Conservation (phyloP, 352 stramenopile genomes). For the Nothophytophthora sp. region DNA sequence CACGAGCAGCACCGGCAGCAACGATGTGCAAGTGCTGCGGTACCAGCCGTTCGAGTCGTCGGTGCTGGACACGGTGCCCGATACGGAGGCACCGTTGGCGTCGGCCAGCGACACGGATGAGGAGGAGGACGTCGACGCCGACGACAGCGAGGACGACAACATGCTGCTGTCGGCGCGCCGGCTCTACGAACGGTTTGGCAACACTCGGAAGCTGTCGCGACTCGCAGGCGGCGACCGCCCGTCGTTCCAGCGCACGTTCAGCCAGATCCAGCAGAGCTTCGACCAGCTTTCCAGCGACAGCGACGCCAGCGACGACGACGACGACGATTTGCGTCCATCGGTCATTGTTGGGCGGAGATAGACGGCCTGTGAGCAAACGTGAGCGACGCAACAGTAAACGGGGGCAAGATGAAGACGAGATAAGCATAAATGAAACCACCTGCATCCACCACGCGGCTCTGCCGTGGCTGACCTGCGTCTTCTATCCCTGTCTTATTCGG, state of each 20-base stretch:
- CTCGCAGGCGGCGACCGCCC: slow-evolving; percentile 37
- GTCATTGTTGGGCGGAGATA: too few species aligned
- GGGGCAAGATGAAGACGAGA: too few species aligned
- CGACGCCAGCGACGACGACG: slow-evolving; percentile 21
- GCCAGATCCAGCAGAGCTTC: slow-evolving; percentile 62
- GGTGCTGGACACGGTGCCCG: slow-evolving; percentile 22
- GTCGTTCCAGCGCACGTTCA: slow-evolving; percentile 55
- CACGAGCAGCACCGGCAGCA: slow-evolving; percentile 18
- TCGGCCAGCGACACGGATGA: slow-evolving; percentile 11
- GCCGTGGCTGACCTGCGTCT: too few species aligned
- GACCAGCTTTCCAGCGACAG: slow-evolving; percentile 60
- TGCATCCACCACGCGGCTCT: too few species aligned
- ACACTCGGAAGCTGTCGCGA: slow-evolving; percentile 46
- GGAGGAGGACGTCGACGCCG: too few species aligned
- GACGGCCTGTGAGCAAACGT: too few species aligned
- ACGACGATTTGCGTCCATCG: too few species aligned
- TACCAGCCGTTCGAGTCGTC: slow-evolving; percentile 30
- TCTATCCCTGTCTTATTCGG: too few species aligned
- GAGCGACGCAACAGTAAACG: too few species aligned
- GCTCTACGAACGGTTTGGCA: slow-evolving; percentile 47
- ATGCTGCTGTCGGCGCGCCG: slow-evolving; percentile 38
- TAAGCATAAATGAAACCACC: too few species aligned
- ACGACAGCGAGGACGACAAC: slow-evolving; percentile 44
- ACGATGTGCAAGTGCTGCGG: slow-evolving; percentile 21
- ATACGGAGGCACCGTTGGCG: slow-evolving; percentile 1